Base-by-base conservation (phyloP, 2,329 filamentous ascomycete species). In the Diplocarpon rosae region DNA sequence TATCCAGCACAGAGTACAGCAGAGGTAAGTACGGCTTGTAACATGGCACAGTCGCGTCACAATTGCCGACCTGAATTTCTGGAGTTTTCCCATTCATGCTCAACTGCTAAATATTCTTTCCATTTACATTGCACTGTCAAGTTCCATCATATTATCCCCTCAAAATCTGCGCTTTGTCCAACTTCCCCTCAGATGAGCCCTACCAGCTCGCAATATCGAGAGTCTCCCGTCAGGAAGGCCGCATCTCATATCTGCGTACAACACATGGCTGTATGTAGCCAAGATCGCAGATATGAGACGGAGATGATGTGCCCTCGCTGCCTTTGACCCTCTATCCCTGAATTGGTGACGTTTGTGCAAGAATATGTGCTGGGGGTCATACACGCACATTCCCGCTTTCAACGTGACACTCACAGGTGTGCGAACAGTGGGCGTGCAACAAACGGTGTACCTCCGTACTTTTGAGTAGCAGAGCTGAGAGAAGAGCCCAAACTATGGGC, bases 221-320 rank as follows among this genome's bases (percentile, higher is more conserved):
- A 11, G 12, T 13, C 20, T 13, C 39, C 14, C 6, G n/a, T 20
- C 27, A 14, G 3, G 15, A 14, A 10, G 13, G 10, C 33, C 33
- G 14, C 33, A 17, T 3, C 33, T 5, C 15, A 17, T 14, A 3
- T 8, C n/a, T 14, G 33, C 24, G 33, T 43, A 24, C 28, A 24
- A 43, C 33, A 10, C 3, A 28, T 2, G n/a, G 13, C 41, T 37
- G 41, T 24, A 12, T 31, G 16, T 12, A 43, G 36, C 28, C 40
- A 43, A 40, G 39, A 29, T 47, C 32, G 27, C 24, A 47, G 39
- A 35, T 39, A 4, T 28, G n/a, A 33, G 30, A 42, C 39, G 34
- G 35, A 42, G 39, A 46, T 42, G 20, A 24, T 24, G 20, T 24
- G 3, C 20, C 20, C 20, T 24, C 20, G 31, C 35, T 10, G 9